phyloP scores from a whole-genome alignment of 2,329 filamentous ascomycete genomes.

The Samsoniella hepiali region DNA sequence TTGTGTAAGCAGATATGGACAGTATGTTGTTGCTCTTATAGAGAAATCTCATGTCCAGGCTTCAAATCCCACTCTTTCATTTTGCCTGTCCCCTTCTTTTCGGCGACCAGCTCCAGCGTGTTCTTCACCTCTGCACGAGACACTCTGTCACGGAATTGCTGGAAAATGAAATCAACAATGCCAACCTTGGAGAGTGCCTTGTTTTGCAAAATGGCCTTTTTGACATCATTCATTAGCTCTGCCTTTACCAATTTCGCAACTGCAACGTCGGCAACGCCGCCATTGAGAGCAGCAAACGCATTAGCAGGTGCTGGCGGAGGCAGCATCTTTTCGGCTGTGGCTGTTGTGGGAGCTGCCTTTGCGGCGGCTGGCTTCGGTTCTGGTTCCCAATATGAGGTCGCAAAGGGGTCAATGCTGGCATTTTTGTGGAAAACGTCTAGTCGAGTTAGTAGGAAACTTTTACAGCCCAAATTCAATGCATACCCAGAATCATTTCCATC shows the following conservation, averaged over 20 bases:
- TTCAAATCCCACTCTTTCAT: slow-evolving; percentile 39
- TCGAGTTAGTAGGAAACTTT: neutral
- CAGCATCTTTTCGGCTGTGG: slow-evolving; percentile 27
- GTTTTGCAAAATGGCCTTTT: slow-evolving; percentile 40
- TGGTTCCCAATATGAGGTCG: slow-evolving; percentile 71
- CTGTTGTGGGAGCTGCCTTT: slow-evolving; percentile 18
- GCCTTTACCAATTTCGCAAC: slow-evolving; percentile 35
- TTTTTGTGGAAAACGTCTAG: slow-evolving; percentile 39
- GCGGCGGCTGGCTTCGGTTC: slow-evolving; percentile 34
- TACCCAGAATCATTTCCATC: slow-evolving; percentile 73
- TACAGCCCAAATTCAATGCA: slow-evolving; percentile 29
- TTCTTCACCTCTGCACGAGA: slow-evolving; percentile 42
- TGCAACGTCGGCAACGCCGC: slow-evolving; percentile 21
- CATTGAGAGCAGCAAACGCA: slow-evolving; percentile 36
- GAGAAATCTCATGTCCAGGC: slow-evolving; percentile 36
- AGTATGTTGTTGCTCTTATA: slow-evolving; percentile 21
- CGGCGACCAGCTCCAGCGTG: slow-evolving; percentile 39
- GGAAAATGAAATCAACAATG: slow-evolving; percentile 40
- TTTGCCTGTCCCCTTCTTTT: slow-evolving; percentile 37
- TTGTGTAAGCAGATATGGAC: neutral
- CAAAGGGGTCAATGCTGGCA: slow-evolving; percentile 75
- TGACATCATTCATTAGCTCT: slow-evolving; percentile 41
- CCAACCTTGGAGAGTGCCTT: slow-evolving; percentile 39
- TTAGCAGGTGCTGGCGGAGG: slow-evolving; percentile 34
- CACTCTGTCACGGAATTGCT: slow-evolving; percentile 36